Base-by-base conservation (phyloP, 129 eudicot species). In the Saposhnikovia divaricata region DNA sequence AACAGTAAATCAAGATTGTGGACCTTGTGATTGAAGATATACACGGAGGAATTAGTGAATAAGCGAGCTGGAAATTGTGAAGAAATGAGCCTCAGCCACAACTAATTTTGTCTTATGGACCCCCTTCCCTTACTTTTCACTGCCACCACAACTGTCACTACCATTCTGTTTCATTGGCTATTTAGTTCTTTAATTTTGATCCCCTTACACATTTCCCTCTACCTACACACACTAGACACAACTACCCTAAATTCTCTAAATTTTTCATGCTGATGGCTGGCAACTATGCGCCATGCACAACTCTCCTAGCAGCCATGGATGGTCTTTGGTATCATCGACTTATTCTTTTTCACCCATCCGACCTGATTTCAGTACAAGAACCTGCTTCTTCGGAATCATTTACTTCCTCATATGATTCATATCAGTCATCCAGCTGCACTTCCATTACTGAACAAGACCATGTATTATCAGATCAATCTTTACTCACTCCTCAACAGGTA, bases 91-190 rank as follows among this genome's bases (percentile, higher is more conserved):
- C 43, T 31, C 43, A 68, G 43, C 73, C 73, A 68, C 73, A 68
- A 4, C 40, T 68, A 68, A 4, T 27, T 68, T 68, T 68, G 39
- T 68, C 23, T 31, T 68, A 0, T 66, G 73, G 73, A 68, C 73
- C 73, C 73, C 73, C 9, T 68, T 18, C 73, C 39, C 23, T 66
- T 66, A 14, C 72, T 66, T 65, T 65, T 66, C 72, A 66, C 73
- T 68, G 42, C 73, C 73, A 68, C 73, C 73, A 68, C 73, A 68
- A 14, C 73, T 68, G 43, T 68, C 73, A 68, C 73, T 68, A 68
- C 42, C 73, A 12, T 68, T 4, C 42, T 68, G 5, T 68, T 68
- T 31, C 43, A 68, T 61, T 61, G 69, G 69, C 43, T 68, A 68
- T 31, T 68, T 68, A 68, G 39, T 68, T 68, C 73, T 68, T 31